phyloP scores from a whole-genome alignment of 2,329 filamentous ascomycete species.

The Ceratocystis lukuohia region DNA sequence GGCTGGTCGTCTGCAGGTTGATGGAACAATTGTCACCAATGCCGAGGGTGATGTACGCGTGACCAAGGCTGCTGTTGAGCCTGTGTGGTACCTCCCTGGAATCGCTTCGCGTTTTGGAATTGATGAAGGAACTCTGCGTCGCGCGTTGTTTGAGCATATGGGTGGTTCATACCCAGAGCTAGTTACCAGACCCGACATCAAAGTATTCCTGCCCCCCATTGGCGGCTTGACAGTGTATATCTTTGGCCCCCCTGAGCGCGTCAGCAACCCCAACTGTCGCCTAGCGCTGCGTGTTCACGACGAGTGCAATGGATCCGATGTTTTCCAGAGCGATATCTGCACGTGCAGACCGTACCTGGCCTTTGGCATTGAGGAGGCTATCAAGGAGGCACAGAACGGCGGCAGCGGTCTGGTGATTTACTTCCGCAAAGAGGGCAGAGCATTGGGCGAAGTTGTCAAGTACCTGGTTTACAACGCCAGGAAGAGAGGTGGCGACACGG shows the following conservation, averaged over 20 bases:
- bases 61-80: conserved; percentile 94
- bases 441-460: conserved; percentile 89
- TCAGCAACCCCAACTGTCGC: conserved; percentile 70
- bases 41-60: conserved; percentile 76
- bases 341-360: conserved; percentile 92
- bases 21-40: conserved; percentile 86
- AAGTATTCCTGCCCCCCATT: conserved; percentile 89
- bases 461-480: conserved; percentile 70
- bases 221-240: conserved; percentile 90
- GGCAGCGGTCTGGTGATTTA: conserved; percentile 95
- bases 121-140: conserved; percentile 74
- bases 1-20: conserved; percentile 57
- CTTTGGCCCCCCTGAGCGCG: conserved; percentile 88
- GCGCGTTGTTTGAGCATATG: conserved; percentile 86
- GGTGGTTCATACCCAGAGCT: conserved; percentile 93
- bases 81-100: conserved; percentile 76
- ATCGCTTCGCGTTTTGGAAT: conserved; percentile 91
- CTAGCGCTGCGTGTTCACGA: conserved; percentile 73
- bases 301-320: conserved; percentile 89
- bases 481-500: conserved; percentile 65
- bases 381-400: conserved; percentile 89
- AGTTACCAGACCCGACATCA: conserved; percentile 88
- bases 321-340: conserved; percentile 96
- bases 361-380: conserved; percentile 92
- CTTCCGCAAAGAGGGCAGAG: conserved; percentile 93